Evolutionary conservation across 2,329 filamentous ascomycete genomes (phyloP).

Genomic region (Xylariaceae sp.): DNA sequence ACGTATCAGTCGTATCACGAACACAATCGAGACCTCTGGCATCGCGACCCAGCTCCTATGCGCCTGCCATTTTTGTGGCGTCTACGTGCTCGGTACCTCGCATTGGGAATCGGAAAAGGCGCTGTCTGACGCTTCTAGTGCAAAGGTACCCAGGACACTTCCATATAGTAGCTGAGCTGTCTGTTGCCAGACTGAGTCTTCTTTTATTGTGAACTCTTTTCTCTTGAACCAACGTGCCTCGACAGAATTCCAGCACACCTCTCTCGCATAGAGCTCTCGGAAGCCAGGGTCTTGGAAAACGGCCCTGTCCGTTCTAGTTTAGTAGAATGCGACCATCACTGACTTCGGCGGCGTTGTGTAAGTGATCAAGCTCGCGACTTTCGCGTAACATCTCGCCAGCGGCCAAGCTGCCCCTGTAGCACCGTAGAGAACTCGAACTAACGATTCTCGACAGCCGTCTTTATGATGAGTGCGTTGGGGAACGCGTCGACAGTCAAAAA

Average conservation of each 20-base stretch:
- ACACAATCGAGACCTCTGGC: conserved; percentile 9
- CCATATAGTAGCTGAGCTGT: conserved; percentile 4
- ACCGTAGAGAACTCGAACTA: background rate
- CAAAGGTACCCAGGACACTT: conserved; percentile 2
- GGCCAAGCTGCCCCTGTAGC: too few relatives aligned
- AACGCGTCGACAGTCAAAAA: conserved; percentile 30
- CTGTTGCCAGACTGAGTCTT: background rate
- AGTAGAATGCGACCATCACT: conserved; percentile 8
- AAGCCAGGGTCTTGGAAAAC: too few relatives aligned
- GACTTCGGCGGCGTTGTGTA: conserved; percentile 13
- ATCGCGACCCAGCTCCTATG: too few relatives aligned
- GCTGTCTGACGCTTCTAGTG: conserved; percentile 9
- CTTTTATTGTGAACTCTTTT: background rate
- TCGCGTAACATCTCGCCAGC: too few relatives aligned
- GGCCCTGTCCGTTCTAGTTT: too few relatives aligned
- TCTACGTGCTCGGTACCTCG: background rate
- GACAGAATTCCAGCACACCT: background rate
- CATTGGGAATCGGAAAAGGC: background rate
- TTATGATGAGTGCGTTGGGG: conserved; percentile 19
- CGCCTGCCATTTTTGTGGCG: conserved; percentile 3
- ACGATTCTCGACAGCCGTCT: conserved; percentile 15
- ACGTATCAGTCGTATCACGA: conserved; percentile 9
- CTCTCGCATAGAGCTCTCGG: too few relatives aligned
- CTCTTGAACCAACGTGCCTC: background rate
- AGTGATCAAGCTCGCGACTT: conserved; percentile 1